Evolutionary conservation across 2,329 filamentous ascomycete species (phyloP).

Genomic region (Penicillium olsonii): DNA sequence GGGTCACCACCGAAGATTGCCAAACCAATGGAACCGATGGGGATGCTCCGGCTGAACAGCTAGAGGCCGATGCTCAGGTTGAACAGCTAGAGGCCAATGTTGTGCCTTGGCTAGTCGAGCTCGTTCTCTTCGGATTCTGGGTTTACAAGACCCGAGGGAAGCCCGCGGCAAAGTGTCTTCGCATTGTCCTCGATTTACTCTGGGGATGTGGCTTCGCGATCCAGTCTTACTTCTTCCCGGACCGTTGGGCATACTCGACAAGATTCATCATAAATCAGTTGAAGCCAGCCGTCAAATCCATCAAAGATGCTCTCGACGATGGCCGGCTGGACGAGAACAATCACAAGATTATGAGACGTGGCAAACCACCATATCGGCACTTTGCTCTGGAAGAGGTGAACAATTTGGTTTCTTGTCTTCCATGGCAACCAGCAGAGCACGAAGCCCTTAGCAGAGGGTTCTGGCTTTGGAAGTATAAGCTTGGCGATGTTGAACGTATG

Average conservation of each 20-base stretch:
- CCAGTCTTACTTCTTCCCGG: neutral
- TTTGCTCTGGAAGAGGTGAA: constrained; percentile 3
- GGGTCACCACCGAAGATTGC: constrained; percentile 11
- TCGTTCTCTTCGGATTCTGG: constrained; percentile 15
- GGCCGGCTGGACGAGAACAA: neutral
- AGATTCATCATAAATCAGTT: no score
- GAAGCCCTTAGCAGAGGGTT: neutral
- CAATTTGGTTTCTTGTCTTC: constrained; percentile 1
- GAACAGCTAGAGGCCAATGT: constrained; percentile 21
- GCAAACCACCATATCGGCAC: neutral
- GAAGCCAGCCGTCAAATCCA: neutral
- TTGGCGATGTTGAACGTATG: no score
- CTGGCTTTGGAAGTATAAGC: no score
- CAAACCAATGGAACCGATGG: constrained; percentile 2
- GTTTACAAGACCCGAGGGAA: constrained; percentile 4
- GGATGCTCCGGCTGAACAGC: neutral
- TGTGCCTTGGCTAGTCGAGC: constrained; percentile 12
- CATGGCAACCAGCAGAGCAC: constrained; percentile 1
- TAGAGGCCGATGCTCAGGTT: no score
- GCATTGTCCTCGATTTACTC: constrained; percentile 12
- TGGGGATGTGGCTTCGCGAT: constrained; percentile 10
- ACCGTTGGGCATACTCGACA: no score
- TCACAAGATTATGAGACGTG: no score
- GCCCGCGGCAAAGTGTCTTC: constrained; percentile 1
- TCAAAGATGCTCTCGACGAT: constrained; percentile 9